Conservation (phyloP, 164 flowering plant species). For the Malania oleifera region DNA sequence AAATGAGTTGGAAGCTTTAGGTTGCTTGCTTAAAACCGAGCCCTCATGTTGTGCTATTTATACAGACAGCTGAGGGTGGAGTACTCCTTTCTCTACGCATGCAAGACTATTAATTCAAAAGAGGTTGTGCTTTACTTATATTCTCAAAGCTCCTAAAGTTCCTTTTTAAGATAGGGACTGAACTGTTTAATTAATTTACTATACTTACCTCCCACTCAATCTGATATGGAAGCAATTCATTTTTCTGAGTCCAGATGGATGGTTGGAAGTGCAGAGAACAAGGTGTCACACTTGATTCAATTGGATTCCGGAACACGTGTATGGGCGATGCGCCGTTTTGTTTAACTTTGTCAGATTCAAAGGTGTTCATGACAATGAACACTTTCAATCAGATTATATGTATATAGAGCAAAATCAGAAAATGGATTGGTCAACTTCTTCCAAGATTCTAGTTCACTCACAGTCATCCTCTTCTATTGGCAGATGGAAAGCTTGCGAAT, state of each 20-base stretch:
- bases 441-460: constrained; percentile 31
- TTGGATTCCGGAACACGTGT: not conserved
- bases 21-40: constrained; percentile 23
- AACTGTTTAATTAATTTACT: constrained; percentile 21
- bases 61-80: constrained; percentile 22
- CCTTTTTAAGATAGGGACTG: constrained; percentile 24
- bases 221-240: constrained; percentile 3
- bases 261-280: not conserved
- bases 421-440: constrained; percentile 17
- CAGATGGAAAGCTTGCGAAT: constrained; percentile 21
- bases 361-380: constrained; percentile 10
- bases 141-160: constrained; percentile 17
- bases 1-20: constrained; percentile 16
- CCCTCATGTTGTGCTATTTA: constrained; percentile 29
- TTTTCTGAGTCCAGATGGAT: no score
- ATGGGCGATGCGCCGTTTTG: constrained; percentile 4
- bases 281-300: not conserved
- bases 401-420: constrained; percentile 13
- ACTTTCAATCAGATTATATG: not conserved
- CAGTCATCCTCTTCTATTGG: constrained; percentile 22
- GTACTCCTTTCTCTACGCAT: constrained; percentile 21
- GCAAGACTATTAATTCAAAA: constrained; percentile 33
- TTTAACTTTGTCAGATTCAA: constrained; percentile 12
- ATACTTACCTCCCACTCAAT: not conserved
- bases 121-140: constrained; percentile 24